A percentile compares a stretch with the other conserved stretches of the same genome.
These are phyloP conservation scores for Cenchrus americanus DNA, from an alignment of 176 grass and related monocot genomes.

Conservation along the genomic window DNA sequence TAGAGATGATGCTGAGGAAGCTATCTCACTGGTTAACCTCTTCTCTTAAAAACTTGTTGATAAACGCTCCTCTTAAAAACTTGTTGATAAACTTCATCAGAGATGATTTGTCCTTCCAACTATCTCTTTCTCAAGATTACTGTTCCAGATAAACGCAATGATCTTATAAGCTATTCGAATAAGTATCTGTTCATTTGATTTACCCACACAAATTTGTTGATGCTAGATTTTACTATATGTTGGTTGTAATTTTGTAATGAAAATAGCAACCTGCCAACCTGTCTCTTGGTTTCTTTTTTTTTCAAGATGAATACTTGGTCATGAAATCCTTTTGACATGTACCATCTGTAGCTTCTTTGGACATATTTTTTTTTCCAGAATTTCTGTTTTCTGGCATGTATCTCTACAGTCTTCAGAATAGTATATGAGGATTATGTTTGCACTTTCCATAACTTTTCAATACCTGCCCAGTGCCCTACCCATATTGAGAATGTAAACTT, in stretches of 20 bases:
- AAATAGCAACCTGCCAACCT: neutral
- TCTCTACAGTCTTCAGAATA: neutral
- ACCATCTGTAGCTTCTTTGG: neutral
- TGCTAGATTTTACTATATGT: neutral
- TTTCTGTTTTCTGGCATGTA: neutral
- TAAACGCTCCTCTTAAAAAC: neutral
- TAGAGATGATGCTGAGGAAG: slow-evolving; percentile 96
- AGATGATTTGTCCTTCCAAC: neutral
- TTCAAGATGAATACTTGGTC: neutral
- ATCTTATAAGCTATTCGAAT: neutral
- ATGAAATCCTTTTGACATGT: neutral
- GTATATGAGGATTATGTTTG: neutral
- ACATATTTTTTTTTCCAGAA: neutral
- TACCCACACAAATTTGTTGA: neutral
- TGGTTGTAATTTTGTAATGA: neutral
- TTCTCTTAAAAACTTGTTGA: slow-evolving; percentile 2
- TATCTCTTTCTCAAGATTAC: neutral
- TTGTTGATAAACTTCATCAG: neutral
- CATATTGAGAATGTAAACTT: neutral
- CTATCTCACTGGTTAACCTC: slow-evolving; percentile 84
- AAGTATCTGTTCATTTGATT: neutral
- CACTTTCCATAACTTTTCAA: neutral
- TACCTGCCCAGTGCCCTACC: neutral
- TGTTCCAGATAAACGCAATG: neutral
- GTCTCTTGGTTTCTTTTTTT: neutral